Percentiles rank a stretch among this genome's conserved stretches.
Evolutionary conservation across 148 eudicot species (phyloP).

Genomic region (Chenopodium formosanum): DNA sequence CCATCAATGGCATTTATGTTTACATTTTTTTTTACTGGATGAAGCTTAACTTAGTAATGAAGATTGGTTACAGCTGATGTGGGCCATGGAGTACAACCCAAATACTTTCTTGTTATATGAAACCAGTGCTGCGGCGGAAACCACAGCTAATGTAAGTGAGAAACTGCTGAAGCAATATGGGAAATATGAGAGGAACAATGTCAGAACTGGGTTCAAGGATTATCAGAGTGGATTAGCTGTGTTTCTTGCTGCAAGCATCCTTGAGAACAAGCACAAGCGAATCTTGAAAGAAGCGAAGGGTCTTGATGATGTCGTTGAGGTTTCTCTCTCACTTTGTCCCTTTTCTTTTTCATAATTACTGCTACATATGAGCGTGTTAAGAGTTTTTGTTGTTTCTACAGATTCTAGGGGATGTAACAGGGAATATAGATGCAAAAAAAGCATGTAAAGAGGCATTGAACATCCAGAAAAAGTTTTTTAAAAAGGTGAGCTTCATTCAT

Average conservation of each 20-base stretch:
- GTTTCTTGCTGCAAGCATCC: conserved; percentile 90
- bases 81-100: conserved; percentile 99
- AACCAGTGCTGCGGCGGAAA: conserved; percentile 39
- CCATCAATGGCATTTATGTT: background rate
- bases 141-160: conserved; percentile 39
- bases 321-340: conserved; percentile 22
- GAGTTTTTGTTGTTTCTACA: conserved; percentile 23
- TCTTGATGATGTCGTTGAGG: conserved; percentile 86
- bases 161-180: conserved; percentile 73
- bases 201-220: conserved; percentile 55
- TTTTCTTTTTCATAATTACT: background rate
- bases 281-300: conserved; percentile 89
- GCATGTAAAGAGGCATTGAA: conserved; percentile 72
- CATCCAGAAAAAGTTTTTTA: conserved; percentile 78
- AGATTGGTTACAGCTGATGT: conserved; percentile 69
- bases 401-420: conserved; percentile 81
- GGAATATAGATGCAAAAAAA: conserved; percentile 75
- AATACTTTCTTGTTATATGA: conserved; percentile 66
- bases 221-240: conserved; percentile 68
- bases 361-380: background rate
- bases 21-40: conserved; percentile 4
- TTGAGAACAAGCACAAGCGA: conserved; percentile 80
- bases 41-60: conserved; percentile 20
- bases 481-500: conserved; percentile 43
- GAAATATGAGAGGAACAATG: conserved; percentile 75